phyloP scores from a whole-genome alignment of 2,329 filamentous ascomycete species.

The Verticillium albo-atrum region DNA sequence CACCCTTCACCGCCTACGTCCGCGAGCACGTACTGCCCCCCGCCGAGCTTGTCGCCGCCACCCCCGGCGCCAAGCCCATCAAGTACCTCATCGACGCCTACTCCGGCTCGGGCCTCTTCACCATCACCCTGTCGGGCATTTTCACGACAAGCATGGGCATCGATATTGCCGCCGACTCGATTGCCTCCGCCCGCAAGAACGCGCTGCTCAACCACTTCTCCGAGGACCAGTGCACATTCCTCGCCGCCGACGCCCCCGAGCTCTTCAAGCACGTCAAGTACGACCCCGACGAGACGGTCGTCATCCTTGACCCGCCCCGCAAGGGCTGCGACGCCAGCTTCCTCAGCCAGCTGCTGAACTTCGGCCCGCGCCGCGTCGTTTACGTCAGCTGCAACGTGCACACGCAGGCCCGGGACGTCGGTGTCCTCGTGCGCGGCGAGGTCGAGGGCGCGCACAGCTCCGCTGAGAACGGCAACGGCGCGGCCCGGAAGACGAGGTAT shows the following conservation, averaged over 20 bases:
- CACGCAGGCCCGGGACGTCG: slow-evolving; percentile 91
- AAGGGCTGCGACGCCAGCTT: slow-evolving; percentile 92
- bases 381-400: slow-evolving; percentile 99
- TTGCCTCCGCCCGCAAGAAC: slow-evolving; percentile 74
- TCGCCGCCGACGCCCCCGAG: slow-evolving; percentile 79
- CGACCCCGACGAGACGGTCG: slow-evolving; percentile 74
- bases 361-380: slow-evolving; percentile 73
- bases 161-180: slow-evolving; percentile 78
- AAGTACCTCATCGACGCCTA: slow-evolving; percentile 96
- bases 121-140: slow-evolving; percentile 80
- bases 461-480: no score
- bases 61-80: slow-evolving; percentile 38
- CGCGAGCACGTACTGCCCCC: slow-evolving; percentile 67
- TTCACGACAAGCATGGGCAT: slow-evolving; percentile 86
- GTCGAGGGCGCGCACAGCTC: slow-evolving; percentile 17
- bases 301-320: slow-evolving; percentile 94
- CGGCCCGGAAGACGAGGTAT: slow-evolving; percentile 57
- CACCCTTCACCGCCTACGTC: slow-evolving; percentile 81
- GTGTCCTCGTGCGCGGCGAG: slow-evolving; percentile 72
- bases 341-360: slow-evolving; percentile 72
- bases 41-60: slow-evolving; percentile 24
- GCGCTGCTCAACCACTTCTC: slow-evolving; percentile 70
- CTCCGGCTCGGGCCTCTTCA: slow-evolving; percentile 95
- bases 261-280: slow-evolving; percentile 76
- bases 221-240: slow-evolving; percentile 68